Evolutionary conservation across 768 basidiomycete genomes (phyloP), one percentile per base, ranked within the genome.

Genomic region (Leccinum imitatum): DNA sequence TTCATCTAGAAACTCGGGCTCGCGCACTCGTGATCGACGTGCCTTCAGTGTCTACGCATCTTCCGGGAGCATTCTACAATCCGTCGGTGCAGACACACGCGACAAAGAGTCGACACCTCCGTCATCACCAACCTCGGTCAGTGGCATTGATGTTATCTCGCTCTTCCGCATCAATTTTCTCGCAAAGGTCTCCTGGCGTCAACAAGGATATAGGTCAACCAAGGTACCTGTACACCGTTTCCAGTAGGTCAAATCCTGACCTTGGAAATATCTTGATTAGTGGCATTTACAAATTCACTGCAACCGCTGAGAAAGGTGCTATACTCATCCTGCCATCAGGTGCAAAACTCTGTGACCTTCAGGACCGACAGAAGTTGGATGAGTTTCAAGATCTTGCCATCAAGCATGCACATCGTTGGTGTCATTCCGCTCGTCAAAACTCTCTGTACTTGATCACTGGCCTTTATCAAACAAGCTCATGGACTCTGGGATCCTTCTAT

Each of bases 91-190:
- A 83, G 6, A 84, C 87, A 0, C 91, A 96, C 80, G 95, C 44
- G 96, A 99, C 72, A 90, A 97, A 61, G 87, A 94, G 95, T 98
- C 65, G 98, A 99, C 77, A 97, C 87, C 56, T 94, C 91, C 0
- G 92, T 95, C 3, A 87, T 90, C 14, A 98, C 95, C 2, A 92
- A 91, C 63, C 83, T 99, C 11, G 87, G 86, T 7, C 84, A 90
- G 47, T 97, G 93, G 92, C 81, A 80, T 57, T 98, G 98, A 71
- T 85, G 93, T 23, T 98, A 98, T 68, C 87, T 31, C 30, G 30
- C 65, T 92, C n/a, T 70, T 95, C 8, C 84, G 86, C 15, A 61
- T 91, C 41, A 87, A 90, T 59, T 61, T 80, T 3, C 91, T 92
- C 2, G 90, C 87, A 21, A 86, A 82, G 65, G 83, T 96, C 23